Evolutionary conservation across 805 yeast species (phyloP), one percentile per base, ranked within the genome.

Genomic region (Nakazawaea wickerhamii): DNA sequence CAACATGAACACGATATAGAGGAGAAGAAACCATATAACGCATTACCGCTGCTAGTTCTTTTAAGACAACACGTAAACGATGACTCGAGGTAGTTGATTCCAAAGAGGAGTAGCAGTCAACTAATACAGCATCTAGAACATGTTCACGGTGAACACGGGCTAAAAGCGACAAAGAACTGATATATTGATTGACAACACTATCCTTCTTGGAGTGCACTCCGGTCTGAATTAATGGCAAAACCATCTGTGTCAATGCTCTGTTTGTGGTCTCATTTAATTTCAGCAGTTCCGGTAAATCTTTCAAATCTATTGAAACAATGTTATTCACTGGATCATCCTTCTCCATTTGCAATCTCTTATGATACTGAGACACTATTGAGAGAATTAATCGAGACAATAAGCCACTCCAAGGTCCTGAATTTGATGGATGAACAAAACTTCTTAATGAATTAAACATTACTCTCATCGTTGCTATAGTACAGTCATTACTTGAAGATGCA

Each of bases 351-450:
- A 57, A 64, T 52, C 95, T 68, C 41, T 74, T 72, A 53, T 81
- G 87, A 45, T 77, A 79, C 48, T 74, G 74, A 38, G 71, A 67
- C 0, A 80, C 73, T 40, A 87, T 63, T 34, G 78, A 73, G 47
- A 73, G 71, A n/a, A 84, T 65, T 21, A 85, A 71, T 44, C 76
- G 76, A 1, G 95, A 71, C 23, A 91, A 74, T 4, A 81, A 65
- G 21, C 72, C 61, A 0, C 95, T 75, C 97, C 98, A 90, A n/a
- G 73, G 71, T 0, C 96, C 98, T n/a, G 70, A 60, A 58, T 90
- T 90, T 0, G 98, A 89, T 5, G 99, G 99, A 59, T 93, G 97
- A 3, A 80, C 81, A 60, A 82, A 86, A 15, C 96, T 85, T 48
- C 77, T 82, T 5, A 89, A 66, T 0, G 95, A 78, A 41, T 79